These are phyloP conservation scores for Aegilops sharonensis DNA, from an alignment of 176 grass and related monocot species.

Conservation along the genomic window DNA sequence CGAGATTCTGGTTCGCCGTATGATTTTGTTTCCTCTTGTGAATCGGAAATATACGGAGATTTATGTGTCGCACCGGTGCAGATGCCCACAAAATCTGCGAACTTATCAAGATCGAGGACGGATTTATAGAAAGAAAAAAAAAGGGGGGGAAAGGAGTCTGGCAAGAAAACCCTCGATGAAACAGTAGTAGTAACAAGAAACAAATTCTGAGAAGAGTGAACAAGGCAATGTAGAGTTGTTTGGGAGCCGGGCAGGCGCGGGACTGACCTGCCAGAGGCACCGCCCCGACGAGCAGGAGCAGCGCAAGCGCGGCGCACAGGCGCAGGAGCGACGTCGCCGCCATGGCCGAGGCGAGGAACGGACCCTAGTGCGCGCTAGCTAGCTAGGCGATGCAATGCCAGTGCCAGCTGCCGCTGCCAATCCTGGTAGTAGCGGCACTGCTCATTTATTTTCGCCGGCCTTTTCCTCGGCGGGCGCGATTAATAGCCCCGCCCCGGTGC, in stretches of 20 bases:
- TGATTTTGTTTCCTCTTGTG: too few species aligned
- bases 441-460: slow-evolving; percentile 17
- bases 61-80: not conserved
- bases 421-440: not conserved
- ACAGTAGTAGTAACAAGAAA: not conserved
- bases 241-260: too few species aligned
- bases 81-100: not conserved
- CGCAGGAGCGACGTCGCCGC: slow-evolving; percentile 10
- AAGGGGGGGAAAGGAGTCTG: not conserved
- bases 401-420: not conserved
- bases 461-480: not conserved
- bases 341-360: slow-evolving; percentile 6
- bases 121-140: too few species aligned
- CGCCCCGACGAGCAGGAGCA: slow-evolving; percentile 9
- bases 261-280: slow-evolving; percentile 19
- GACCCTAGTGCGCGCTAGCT: not conserved
- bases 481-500: not conserved
- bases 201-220: not conserved
- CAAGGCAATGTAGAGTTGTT: not conserved
- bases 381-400: not conserved
- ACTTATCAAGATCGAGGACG: not conserved
- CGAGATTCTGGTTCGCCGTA: not conserved
- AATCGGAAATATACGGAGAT: not conserved
- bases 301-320: not conserved
- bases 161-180: not conserved